These are phyloP conservation scores for Colletotrichum magnum DNA, from an alignment of 2,329 filamentous ascomycete species.

Conservation along the genomic window DNA sequence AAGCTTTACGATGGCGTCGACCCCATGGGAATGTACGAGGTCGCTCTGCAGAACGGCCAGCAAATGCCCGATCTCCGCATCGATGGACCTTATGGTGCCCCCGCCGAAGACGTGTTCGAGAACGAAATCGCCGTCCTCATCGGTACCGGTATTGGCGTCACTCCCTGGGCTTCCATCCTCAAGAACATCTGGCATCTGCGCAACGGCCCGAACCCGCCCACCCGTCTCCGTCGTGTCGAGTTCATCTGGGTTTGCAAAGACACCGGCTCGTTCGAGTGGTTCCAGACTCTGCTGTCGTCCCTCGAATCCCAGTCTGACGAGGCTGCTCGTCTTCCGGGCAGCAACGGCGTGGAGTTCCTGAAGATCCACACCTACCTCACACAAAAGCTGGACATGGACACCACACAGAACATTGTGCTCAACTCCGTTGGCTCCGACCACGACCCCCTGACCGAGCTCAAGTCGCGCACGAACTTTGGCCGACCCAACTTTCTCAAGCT, in stretches of 20 bases:
- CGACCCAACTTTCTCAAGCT: slow-evolving; percentile 89
- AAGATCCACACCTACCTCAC: slow-evolving; percentile 99
- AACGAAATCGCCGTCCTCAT: slow-evolving; percentile 91
- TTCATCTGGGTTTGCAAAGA: slow-evolving; percentile 99
- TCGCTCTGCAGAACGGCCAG: slow-evolving; percentile 93
- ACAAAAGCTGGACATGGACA: slow-evolving; percentile 91
- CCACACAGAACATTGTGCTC: slow-evolving; percentile 95
- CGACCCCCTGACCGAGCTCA: slow-evolving; percentile 93
- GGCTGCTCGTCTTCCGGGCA: slow-evolving; percentile 76
- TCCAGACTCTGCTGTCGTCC: slow-evolving; percentile 92
- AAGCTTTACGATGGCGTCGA: slow-evolving; percentile 94
- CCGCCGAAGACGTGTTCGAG: slow-evolving; percentile 96
- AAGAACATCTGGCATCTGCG: slow-evolving; percentile 99
- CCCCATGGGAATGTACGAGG: slow-evolving; percentile 97
- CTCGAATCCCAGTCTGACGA: slow-evolving; percentile 88
- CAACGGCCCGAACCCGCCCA: slow-evolving; percentile 88
- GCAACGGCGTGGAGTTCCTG: slow-evolving; percentile 85
- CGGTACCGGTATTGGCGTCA: slow-evolving; percentile 89
- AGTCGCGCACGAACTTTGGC: slow-evolving; percentile 92
- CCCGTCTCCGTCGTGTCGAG: slow-evolving; percentile 91
- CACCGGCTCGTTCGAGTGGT: slow-evolving; percentile 97
- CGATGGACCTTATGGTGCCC: slow-evolving; percentile 96
- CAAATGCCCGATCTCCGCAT: slow-evolving; percentile 91
- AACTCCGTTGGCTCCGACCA: slow-evolving; percentile 91
- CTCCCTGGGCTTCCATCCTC: slow-evolving; percentile 87